Evolutionary conservation across 225 moss, liverwort and hornwort genomes (phyloP).

Genomic region (Bryoerythrophyllum caledonicum): DNA sequence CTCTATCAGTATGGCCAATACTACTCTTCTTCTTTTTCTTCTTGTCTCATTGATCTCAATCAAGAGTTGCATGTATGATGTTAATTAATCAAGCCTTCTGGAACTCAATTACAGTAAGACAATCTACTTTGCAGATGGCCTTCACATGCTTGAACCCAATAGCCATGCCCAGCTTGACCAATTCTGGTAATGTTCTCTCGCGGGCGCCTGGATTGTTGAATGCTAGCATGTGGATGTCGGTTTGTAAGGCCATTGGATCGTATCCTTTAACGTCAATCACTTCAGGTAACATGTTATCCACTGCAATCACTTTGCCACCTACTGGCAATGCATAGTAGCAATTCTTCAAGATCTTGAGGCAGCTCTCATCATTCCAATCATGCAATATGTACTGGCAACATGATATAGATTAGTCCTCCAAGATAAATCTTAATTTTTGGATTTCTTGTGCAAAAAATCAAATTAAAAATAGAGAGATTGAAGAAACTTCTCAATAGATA

Average conservation of each 20-base stretch:
- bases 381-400: conserved; percentile 35
- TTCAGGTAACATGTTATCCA: conserved; percentile 27
- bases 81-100: conserved; percentile 21
- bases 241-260: not conserved
- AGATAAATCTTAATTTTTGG: not conserved
- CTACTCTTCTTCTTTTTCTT: no score
- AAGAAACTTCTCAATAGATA: not conserved
- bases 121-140: conserved; percentile 26
- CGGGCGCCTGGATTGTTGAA: conserved; percentile 25
- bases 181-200: conserved; percentile 20
- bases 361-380: conserved; percentile 41
- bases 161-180: conserved; percentile 4
- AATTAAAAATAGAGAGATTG: no score
- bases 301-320: conserved; percentile 26
- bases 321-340: conserved; percentile 24
- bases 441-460: not conserved
- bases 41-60: not conserved
- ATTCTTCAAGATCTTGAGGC: conserved; percentile 37
- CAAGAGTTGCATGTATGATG: not conserved
- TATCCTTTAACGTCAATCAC: not conserved
- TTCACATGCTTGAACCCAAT: conserved; percentile 26
- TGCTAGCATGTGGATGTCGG: conserved; percentile 33
- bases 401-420: not conserved
- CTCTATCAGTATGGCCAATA: no score
- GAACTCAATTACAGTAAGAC: conserved; percentile 19